Evolutionary conservation across 2,329 filamentous ascomycete genomes (phyloP).

Genomic region (Pyrenochaeta sp.): DNA sequence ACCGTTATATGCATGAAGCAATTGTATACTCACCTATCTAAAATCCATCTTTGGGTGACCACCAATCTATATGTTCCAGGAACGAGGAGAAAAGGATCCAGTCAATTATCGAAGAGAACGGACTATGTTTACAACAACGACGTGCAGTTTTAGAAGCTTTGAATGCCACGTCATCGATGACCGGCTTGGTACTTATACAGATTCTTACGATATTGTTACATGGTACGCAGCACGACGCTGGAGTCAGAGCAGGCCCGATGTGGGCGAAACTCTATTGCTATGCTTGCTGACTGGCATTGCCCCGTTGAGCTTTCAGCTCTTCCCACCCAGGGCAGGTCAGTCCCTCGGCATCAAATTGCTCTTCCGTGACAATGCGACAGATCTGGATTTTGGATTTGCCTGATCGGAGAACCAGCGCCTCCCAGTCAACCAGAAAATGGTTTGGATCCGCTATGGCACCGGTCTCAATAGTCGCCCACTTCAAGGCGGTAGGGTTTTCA

Average conservation of each 20-base stretch:
- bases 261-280: neutral
- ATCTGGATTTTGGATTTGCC: slow-evolving; percentile 70
- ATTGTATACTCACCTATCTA: too few relatives aligned
- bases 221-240: neutral
- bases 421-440: slow-evolving; percentile 67
- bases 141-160: neutral
- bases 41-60: too few relatives aligned
- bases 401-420: slow-evolving; percentile 62
- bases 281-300: neutral
- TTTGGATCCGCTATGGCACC: slow-evolving; percentile 66
- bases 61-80: too few relatives aligned
- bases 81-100: too few relatives aligned
- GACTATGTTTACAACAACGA: too few relatives aligned
- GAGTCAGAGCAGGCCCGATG: neutral
- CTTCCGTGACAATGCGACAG: slow-evolving; percentile 63
- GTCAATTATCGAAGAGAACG: too few relatives aligned
- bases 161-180: neutral
- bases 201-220: neutral
- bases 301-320: slow-evolving; percentile 23
- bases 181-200: neutral
- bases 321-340: slow-evolving; percentile 62
- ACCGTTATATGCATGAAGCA: too few relatives aligned
- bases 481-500: slow-evolving; percentile 55
- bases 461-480: slow-evolving; percentile 69
- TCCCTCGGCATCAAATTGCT: slow-evolving; percentile 58